These are phyloP conservation scores for Orbilia ellipsospora DNA, from an alignment of 2,329 filamentous ascomycete species.

Conservation along the genomic window DNA sequence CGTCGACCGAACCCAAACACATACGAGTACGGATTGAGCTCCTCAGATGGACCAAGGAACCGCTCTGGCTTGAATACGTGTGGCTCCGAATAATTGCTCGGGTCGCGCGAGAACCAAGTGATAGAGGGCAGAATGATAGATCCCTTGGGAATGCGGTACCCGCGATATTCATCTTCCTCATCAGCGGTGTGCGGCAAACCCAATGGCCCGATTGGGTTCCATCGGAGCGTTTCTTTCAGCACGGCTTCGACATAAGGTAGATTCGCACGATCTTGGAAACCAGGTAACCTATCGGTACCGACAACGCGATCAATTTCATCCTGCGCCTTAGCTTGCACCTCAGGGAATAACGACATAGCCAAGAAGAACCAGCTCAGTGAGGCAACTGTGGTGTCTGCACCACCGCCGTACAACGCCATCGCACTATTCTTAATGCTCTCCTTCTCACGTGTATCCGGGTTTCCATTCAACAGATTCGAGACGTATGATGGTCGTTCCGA, in stretches of 20 bases:
- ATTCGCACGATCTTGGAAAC: conserved; percentile 65
- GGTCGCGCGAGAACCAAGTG: conserved; percentile 67
- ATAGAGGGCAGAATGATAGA: conserved; percentile 66
- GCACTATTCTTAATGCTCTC: conserved; percentile 55
- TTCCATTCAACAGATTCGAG: conserved; percentile 27
- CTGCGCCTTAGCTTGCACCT: conserved; percentile 65
- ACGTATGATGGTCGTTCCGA: conserved; percentile 33
- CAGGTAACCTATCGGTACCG: conserved; percentile 65
- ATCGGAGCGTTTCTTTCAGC: conserved; percentile 70
- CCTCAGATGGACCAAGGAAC: conserved; percentile 15
- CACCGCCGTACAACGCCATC: conserved; percentile 65
- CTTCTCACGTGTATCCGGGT: conserved; percentile 15
- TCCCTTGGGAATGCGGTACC: conserved; percentile 66
- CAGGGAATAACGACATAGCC: conserved; percentile 67
- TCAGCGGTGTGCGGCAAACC: conserved; percentile 65
- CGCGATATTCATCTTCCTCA: conserved; percentile 64
- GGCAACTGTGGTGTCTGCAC: conserved; percentile 65
- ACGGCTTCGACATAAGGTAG: conserved; percentile 69
- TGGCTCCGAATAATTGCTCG: conserved; percentile 60
- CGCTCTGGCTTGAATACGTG: conserved; percentile 58
- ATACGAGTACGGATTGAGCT: conserved; percentile 59
- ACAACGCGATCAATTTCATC: conserved; percentile 67
- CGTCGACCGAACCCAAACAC: conserved; percentile 68
- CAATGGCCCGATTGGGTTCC: conserved; percentile 66
- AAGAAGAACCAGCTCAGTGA: conserved; percentile 65